Evolutionary conservation across 2,329 filamentous ascomycete species (phyloP), one percentile per base, ranked within the genome.

Genomic region (Nemania sp.): DNA sequence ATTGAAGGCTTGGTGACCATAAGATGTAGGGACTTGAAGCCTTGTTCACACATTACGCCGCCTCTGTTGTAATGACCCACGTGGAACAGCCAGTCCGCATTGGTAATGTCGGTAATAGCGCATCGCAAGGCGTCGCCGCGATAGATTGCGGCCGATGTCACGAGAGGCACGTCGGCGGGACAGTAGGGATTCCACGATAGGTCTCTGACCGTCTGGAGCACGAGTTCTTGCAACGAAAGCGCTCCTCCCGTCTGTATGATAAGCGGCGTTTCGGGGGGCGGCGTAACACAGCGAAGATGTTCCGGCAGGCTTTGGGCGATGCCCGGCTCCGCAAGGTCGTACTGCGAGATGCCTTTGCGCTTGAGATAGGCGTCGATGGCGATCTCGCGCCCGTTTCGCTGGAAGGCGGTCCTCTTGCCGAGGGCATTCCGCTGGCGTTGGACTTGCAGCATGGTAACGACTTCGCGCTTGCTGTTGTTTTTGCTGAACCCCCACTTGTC

Each of bases 401-500:
- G 76, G 55, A 80, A 80, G 45, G 79, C 75, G 1, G 78, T 79
- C 23, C 78, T 75, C 60, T 80, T 80, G 52, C 78, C 78, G 58
- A 78, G 74, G 3, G 78, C 78, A 61, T 78, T 77, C 37, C 78
- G 76, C 60, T 80, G 76, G 40, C 79, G 78, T 56, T 80, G 80
- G 66, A 79, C 76, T 33, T 76, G 77, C 7, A 80, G 66, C 44
- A 80, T 68, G 15, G 74, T 71, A 62, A 79, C 78, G 6, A 80
- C 77, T 52, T 80, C 78, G 22, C 79, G 77, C 53, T 80, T 78
- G 36, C 77, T 80, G 56, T 80, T 80, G 54, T 80, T 80, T 68
- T 80, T 80, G 34, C 77, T 77, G 56, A 80, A 80, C 0, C 77
- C 77, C 78, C 78, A 80, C 56, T 80, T 77, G 12, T 78, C 78